A percentile compares a stretch with the other conserved stretches of the same genome.
These are phyloP conservation scores for Podila verticillata DNA, from an alignment of 192 early-diverging fungal species.

Conservation along the genomic window DNA sequence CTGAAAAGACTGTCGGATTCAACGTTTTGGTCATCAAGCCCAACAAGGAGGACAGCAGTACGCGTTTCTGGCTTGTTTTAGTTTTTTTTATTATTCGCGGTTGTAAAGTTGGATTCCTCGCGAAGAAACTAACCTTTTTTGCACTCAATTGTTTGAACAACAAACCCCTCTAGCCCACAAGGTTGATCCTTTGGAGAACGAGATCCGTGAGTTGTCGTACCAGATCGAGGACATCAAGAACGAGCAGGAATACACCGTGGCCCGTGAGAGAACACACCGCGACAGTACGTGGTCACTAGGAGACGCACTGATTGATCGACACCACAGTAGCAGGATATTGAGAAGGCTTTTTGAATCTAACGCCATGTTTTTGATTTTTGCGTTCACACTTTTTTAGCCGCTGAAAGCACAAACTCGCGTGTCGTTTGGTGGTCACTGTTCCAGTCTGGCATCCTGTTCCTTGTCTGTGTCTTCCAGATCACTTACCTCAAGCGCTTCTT, in stretches of 20 bases:
- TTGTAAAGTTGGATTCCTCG: neutral
- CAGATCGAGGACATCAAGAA: conserved; percentile 70
- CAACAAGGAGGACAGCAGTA: conserved; percentile 50
- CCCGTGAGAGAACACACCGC: conserved; percentile 69
- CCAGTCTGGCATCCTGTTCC: conserved; percentile 67
- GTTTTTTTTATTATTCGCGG: conserved; percentile 40
- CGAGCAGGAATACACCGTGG: conserved; percentile 77
- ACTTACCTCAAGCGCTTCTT: conserved; percentile 80
- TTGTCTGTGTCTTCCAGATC: conserved; percentile 78
- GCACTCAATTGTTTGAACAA: neutral
- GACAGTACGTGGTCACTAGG: conserved; percentile 64
- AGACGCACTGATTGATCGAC: no score
- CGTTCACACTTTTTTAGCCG: conserved; percentile 57
- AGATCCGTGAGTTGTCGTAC: conserved; percentile 71
- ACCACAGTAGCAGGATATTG: no score
- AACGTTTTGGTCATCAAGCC: conserved; percentile 60
- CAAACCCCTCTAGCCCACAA: conserved; percentile 33
- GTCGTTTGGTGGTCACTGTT: conserved; percentile 83
- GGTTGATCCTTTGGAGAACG: conserved; percentile 69
- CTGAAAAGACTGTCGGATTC: conserved; percentile 70
- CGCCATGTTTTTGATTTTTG: no score
- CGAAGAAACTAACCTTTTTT: neutral
- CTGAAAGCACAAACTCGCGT: conserved; percentile 81
- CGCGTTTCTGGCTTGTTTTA: conserved; percentile 15
- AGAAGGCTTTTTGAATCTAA: no score